A percentile compares a stretch with the other conserved stretches of the same genome.
phyloP scores from a whole-genome alignment of 768 basidiomycete genomes.

The Coprinopsis strossmayeri region DNA sequence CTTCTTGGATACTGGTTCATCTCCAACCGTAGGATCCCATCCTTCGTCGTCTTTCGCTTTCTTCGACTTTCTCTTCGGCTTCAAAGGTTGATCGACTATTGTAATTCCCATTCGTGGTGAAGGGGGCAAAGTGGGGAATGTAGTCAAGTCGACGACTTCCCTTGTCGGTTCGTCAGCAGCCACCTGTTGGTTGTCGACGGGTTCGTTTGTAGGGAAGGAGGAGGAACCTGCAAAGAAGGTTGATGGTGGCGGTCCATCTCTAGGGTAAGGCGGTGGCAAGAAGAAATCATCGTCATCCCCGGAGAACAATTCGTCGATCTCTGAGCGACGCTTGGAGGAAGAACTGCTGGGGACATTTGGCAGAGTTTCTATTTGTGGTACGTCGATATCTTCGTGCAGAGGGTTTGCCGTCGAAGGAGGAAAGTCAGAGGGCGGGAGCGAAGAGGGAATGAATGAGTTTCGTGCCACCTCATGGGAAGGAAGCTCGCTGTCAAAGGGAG shows the following conservation, averaged over 20 bases:
- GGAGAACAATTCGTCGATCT: conserved; percentile 24
- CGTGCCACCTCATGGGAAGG: conserved; percentile 11
- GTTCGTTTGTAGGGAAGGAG: conserved; percentile 22
- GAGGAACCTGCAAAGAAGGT: conserved; percentile 44
- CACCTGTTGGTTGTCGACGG: not conserved
- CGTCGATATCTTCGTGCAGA: conserved; percentile 10
- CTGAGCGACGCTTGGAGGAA: conserved; percentile 16
- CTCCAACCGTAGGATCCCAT: conserved; percentile 16
- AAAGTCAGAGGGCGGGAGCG: conserved; percentile 28
- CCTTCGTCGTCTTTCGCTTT: conserved; percentile 23
- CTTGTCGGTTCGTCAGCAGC: not conserved
- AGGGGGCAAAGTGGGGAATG: conserved; percentile 18
- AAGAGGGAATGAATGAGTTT: conserved; percentile 12
- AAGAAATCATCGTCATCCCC: conserved; percentile 6
- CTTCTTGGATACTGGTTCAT: conserved; percentile 10
- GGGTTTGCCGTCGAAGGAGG: conserved; percentile 24
- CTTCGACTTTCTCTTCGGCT: conserved; percentile 16
- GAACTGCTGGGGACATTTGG: conserved; percentile 22
- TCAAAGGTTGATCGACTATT: not conserved
- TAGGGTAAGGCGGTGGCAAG: not conserved
- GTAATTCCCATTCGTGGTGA: not conserved
- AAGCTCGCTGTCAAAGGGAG: conserved; percentile 16
- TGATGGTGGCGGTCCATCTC: conserved; percentile 27
- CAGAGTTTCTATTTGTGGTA: conserved; percentile 32
- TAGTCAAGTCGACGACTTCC: conserved; percentile 23